Evolutionary conservation across 768 basidiomycete genomes (phyloP).

Genomic region (Hypholoma fasciculare): DNA sequence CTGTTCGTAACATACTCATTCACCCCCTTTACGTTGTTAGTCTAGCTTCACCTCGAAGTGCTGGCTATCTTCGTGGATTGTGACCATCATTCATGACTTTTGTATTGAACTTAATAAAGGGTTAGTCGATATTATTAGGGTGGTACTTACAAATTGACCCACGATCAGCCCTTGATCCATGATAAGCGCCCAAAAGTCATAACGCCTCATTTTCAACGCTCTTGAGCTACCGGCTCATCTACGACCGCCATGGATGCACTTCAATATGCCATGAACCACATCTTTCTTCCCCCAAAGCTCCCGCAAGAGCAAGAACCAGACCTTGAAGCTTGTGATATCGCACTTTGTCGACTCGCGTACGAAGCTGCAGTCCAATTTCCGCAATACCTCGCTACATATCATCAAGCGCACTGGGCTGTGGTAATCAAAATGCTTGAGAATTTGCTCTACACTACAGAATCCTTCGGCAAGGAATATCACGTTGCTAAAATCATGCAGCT

Average conservation of each 20-base stretch:
- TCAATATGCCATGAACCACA: constrained; percentile 34
- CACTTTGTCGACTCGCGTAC: constrained; percentile 21
- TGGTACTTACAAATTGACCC: too few relatives aligned
- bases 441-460: constrained; percentile 10
- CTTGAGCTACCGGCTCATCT: too few relatives aligned
- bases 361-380: constrained; percentile 20
- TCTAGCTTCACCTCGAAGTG: too few relatives aligned
- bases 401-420: constrained; percentile 25
- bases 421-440: constrained; percentile 27
- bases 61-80: too few relatives aligned
- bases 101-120: too few relatives aligned
- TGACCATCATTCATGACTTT: too few relatives aligned
- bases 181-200: too few relatives aligned
- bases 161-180: too few relatives aligned
- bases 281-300: constrained; percentile 42
- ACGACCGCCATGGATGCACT: constrained; percentile 4
- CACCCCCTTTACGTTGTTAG: too few relatives aligned
- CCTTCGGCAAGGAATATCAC: background rate
- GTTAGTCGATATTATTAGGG: too few relatives aligned
- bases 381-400: constrained; percentile 1
- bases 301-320: constrained; percentile 32
- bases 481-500: constrained; percentile 5
- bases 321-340: constrained; percentile 18
- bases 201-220: too few relatives aligned
- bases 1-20: too few relatives aligned